Conservation (phyloP, 768 basidiomycete genomes). For the Mycena galopus region DNA sequence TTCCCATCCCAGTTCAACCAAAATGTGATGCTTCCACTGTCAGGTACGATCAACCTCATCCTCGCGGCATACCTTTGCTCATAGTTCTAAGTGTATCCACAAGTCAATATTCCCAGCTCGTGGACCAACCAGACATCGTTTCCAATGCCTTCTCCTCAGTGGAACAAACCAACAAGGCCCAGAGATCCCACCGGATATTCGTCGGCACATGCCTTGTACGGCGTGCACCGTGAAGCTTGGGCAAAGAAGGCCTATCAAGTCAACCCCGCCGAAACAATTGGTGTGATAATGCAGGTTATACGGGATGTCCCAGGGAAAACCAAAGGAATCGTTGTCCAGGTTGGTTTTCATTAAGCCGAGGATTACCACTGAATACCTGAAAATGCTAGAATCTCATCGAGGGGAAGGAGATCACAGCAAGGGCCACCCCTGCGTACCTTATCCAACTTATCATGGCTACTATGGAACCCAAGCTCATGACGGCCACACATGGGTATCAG, state of each 20-base stretch:
- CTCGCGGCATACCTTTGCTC: neutral
- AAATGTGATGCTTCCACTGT: neutral
- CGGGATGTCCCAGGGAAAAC: neutral
- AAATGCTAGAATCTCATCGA: constrained; percentile 10
- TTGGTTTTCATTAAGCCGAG: neutral
- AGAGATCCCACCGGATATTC: neutral
- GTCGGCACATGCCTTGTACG: neutral
- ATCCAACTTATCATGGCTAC: neutral
- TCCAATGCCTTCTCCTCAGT: neutral
- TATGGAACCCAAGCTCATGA: neutral
- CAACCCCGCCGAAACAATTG: neutral
- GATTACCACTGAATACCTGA: neutral
- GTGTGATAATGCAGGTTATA: neutral
- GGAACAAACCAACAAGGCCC: neutral
- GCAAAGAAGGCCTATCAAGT: neutral
- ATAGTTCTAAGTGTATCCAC: neutral
- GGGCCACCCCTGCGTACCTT: neutral
- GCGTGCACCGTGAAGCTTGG: neutral
- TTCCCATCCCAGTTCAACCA: neutral
- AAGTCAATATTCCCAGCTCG: neutral
- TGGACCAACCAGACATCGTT: neutral
- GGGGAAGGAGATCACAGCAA: constrained; percentile 6
- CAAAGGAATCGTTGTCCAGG: neutral
- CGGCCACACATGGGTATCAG: neutral
- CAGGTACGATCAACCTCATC: neutral